Conservation (phyloP, 331 rosid species). For the Dryas integrifolia region DNA sequence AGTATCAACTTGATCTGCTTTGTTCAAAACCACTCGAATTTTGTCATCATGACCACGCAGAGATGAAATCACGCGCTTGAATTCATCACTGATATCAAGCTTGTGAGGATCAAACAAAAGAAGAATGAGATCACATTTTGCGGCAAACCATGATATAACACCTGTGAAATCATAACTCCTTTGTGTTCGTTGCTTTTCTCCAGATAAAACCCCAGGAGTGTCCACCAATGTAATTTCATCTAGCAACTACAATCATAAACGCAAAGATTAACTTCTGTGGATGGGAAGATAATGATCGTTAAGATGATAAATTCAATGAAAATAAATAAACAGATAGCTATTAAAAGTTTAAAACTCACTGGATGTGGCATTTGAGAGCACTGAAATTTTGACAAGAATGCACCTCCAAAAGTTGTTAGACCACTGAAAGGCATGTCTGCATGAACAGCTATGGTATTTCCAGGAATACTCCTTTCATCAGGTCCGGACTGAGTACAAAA, state of each 20-base stretch:
- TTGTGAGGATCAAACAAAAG: slow-evolving; percentile 92
- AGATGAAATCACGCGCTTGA: slow-evolving; percentile 79
- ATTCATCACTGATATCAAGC: slow-evolving; percentile 91
- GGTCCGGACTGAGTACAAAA: slow-evolving; percentile 69
- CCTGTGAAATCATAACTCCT: slow-evolving; percentile 93
- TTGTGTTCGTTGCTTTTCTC: slow-evolving; percentile 95
- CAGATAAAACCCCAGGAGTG: slow-evolving; percentile 96
- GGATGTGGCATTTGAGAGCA: slow-evolving; percentile 98
- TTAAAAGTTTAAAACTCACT: slow-evolving; percentile 50
- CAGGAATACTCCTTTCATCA: slow-evolving; percentile 96
- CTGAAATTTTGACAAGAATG: slow-evolving; percentile 85
- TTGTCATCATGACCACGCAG: slow-evolving; percentile 87
- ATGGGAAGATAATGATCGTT: too few species aligned
- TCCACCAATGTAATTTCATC: slow-evolving; percentile 86
- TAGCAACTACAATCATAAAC: slow-evolving; percentile 47
- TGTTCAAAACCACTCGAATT: slow-evolving; percentile 91
- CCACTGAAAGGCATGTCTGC: slow-evolving; percentile 95
- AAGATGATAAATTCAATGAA: slow-evolving; percentile 3
- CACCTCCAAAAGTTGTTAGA: slow-evolving; percentile 76
- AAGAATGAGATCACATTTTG: slow-evolving; percentile 89
- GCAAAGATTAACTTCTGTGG: neutral
- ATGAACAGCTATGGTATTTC: slow-evolving; percentile 88
- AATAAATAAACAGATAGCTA: neutral
- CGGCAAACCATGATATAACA: slow-evolving; percentile 94
- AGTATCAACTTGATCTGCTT: slow-evolving; percentile 95